phyloP scores from a whole-genome alignment of 2,329 filamentous ascomycete species.

The Blumeriella jaapii region DNA sequence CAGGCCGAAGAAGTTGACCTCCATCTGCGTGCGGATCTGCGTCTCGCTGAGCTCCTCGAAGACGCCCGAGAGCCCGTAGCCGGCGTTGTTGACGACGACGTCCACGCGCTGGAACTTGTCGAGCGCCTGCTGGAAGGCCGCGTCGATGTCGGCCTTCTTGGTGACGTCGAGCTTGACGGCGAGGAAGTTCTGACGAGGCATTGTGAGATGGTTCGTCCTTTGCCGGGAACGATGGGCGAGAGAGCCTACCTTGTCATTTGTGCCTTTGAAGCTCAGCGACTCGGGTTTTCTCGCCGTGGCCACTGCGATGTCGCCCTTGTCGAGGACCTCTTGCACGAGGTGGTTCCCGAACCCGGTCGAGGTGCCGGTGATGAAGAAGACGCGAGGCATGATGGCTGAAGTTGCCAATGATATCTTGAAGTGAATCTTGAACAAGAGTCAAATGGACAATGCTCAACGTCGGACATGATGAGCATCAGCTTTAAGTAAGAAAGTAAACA shows the following conservation, averaged over 20 bases:
- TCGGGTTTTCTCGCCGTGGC: conserved; percentile 34
- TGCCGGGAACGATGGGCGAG: not conserved
- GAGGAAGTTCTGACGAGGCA: conserved; percentile 32
- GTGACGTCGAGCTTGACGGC: conserved; percentile 42
- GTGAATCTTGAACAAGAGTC: not conserved
- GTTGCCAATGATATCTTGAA: not conserved
- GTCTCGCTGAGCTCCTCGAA: conserved; percentile 40
- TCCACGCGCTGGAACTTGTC: conserved; percentile 44
- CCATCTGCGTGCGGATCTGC: conserved; percentile 41
- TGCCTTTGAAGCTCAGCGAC: conserved; percentile 28
- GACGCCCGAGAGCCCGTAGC: conserved; percentile 41
- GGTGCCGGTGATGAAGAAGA: conserved; percentile 39
- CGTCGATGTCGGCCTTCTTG: conserved; percentile 31
- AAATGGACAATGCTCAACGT: not conserved
- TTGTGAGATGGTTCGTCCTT: not conserved
- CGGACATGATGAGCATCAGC: not conserved
- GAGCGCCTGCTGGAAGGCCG: conserved; percentile 29
- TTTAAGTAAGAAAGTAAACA: no score
- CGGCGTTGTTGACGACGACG: conserved; percentile 50
- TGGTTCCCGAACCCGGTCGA: conserved; percentile 36
- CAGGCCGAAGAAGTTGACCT: conserved; percentile 49
- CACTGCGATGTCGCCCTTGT: conserved; percentile 33
- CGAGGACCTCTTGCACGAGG: conserved; percentile 31
- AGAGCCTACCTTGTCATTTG: conserved; percentile 7
- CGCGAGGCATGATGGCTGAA: conserved; percentile 17